phyloP scores from a whole-genome alignment of 1,284 basidiomycete species.

The Apiotrichum akiyoshidainum region DNA sequence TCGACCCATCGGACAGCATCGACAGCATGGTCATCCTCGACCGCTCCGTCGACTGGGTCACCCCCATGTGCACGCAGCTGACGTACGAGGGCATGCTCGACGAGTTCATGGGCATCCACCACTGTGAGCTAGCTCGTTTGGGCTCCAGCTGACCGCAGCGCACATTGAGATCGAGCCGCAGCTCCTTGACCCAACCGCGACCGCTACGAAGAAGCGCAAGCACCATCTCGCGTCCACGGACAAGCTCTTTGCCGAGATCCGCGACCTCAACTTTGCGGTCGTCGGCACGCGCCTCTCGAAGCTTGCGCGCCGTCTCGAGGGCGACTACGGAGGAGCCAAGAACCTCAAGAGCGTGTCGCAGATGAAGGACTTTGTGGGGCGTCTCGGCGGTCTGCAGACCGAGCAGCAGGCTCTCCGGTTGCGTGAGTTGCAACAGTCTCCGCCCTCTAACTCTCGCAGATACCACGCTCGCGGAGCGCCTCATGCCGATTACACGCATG shows the following conservation, averaged over 20 bases:
- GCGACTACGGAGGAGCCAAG: slow-evolving; percentile 64
- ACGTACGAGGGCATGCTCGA: slow-evolving; percentile 98
- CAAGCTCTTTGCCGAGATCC: slow-evolving; percentile 75
- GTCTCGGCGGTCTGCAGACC: slow-evolving; percentile 82
- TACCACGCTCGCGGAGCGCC: slow-evolving; percentile 86
- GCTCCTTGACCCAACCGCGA: slow-evolving; percentile 60
- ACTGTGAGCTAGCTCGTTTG: slow-evolving; percentile 41
- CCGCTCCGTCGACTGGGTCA: slow-evolving; percentile 90
- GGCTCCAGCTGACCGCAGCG: slow-evolving; percentile 54
- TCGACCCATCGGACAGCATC: slow-evolving; percentile 56
- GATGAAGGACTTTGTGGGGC: slow-evolving; percentile 91
- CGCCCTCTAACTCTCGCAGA: slow-evolving; percentile 56
- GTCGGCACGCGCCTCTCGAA: slow-evolving; percentile 79
- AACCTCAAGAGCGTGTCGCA: slow-evolving; percentile 79
- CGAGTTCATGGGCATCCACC: slow-evolving; percentile 83
- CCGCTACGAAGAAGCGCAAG: slow-evolving; percentile 71
- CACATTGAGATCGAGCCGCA: slow-evolving; percentile 86
- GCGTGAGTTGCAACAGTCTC: slow-evolving; percentile 60
- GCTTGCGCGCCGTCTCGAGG: slow-evolving; percentile 78
- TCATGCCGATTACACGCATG: slow-evolving; percentile 78
- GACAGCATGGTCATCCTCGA: slow-evolving; percentile 89
- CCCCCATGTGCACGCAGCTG: slow-evolving; percentile 89
- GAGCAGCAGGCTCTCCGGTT: slow-evolving; percentile 85
- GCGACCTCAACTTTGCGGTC: slow-evolving; percentile 91
- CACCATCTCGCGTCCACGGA: slow-evolving; percentile 76